phyloP scores from a whole-genome alignment of 2,329 filamentous ascomycete species.

The Fusarium sp. region DNA sequence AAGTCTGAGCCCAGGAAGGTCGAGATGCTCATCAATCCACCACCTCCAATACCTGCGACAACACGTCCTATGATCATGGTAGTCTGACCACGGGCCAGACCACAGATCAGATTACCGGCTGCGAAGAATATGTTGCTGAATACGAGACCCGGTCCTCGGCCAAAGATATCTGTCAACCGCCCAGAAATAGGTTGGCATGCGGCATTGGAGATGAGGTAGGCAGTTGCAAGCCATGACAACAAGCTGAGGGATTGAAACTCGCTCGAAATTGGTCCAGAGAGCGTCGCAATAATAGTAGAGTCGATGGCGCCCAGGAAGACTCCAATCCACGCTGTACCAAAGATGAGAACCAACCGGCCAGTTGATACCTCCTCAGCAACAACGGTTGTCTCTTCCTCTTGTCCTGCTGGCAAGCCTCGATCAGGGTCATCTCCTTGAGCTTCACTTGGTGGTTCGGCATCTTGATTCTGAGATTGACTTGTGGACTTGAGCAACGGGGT shows the following conservation, averaged over 20 bases:
- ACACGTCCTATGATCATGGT: conserved; percentile 82
- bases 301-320: conserved; percentile 76
- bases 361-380: conserved; percentile 61
- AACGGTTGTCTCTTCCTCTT: conserved; percentile 58
- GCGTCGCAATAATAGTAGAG: conserved; percentile 84
- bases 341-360: conserved; percentile 62
- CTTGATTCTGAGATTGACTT: conserved; percentile 8
- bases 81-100: conserved; percentile 71
- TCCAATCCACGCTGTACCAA: conserved; percentile 67
- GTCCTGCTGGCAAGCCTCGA: conserved; percentile 21
- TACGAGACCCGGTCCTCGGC: conserved; percentile 79
- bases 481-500: conserved; percentile 43
- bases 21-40: conserved; percentile 79
- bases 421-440: neutral
- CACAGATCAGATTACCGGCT: conserved; percentile 83
- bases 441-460: conserved; percentile 19
- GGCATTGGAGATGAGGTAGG: conserved; percentile 89
- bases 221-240: conserved; percentile 87
- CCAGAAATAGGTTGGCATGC: conserved; percentile 88
- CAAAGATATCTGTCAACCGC: conserved; percentile 88
- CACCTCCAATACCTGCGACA: conserved; percentile 84
- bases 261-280: conserved; percentile 84
- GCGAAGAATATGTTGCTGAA: conserved; percentile 86
- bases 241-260: conserved; percentile 84
- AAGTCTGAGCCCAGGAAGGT: conserved; percentile 76